Evolutionary conservation across 2,329 filamentous ascomycete species (phyloP).

Genomic region (Penicillium psychrosexuale): DNA sequence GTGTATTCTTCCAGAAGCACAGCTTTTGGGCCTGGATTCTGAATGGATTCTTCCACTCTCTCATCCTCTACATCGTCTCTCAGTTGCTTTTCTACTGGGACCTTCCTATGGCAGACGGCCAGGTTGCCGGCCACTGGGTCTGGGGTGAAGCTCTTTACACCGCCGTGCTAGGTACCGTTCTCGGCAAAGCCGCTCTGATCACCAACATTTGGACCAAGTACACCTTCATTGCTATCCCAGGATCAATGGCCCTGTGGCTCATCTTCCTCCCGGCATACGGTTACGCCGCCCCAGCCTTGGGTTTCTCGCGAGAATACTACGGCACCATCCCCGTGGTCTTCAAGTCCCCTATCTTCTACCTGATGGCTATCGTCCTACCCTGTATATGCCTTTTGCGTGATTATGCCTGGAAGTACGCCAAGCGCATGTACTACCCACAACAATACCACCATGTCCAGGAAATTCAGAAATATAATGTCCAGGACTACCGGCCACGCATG

Average conservation of each 20-base stretch:
- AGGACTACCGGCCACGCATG: constrained; percentile 97
- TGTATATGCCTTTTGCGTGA: constrained; percentile 80
- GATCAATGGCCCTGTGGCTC: constrained; percentile 88
- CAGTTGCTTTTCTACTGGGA: constrained; percentile 80
- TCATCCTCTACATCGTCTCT: constrained; percentile 84
- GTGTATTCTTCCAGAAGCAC: constrained; percentile 87
- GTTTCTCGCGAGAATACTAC: constrained; percentile 77
- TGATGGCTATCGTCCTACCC: constrained; percentile 78
- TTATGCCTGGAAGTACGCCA: constrained; percentile 94
- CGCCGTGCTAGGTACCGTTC: constrained; percentile 84
- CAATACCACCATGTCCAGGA: constrained; percentile 98
- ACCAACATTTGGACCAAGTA: constrained; percentile 99
- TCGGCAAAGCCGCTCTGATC: constrained; percentile 90
- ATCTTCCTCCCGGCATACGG: constrained; percentile 85
- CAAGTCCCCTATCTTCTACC: constrained; percentile 80
- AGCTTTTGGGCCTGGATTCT: constrained; percentile 90
- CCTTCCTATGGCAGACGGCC: constrained; percentile 72
- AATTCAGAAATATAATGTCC: constrained; percentile 99
- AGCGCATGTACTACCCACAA: constrained; percentile 95
- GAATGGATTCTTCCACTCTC: constrained; percentile 93
- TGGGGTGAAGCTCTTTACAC: constrained; percentile 97
- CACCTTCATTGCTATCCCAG: constrained; percentile 90
- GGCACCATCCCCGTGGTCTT: constrained; percentile 81
- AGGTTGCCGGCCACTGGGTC: constrained; percentile 89
- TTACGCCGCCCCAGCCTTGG: constrained; percentile 75